Conservation (phyloP, 129 eudicot species). For the Helianthus annuus region DNA sequence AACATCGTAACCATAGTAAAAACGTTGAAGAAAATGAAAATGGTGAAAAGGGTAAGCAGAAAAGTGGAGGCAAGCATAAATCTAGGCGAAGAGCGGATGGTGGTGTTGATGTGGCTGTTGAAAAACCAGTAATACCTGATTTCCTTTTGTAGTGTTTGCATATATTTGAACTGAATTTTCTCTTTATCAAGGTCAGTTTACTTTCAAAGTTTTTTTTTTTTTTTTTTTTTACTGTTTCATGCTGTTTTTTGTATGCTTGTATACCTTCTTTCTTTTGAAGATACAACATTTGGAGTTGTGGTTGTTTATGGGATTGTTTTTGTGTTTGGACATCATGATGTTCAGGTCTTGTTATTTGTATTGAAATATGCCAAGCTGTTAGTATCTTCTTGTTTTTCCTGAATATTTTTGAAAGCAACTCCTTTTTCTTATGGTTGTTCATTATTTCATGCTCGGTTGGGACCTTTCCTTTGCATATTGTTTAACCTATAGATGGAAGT, state of each 20-base stretch:
- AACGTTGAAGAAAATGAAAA: slow-evolving; percentile 35
- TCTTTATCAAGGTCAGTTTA: slow-evolving; percentile 30
- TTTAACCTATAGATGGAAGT: neutral
- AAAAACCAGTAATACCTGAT: slow-evolving; percentile 80
- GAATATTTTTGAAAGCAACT: neutral
- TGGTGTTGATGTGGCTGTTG: slow-evolving; percentile 37
- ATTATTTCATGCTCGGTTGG: neutral
- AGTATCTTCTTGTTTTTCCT: neutral
- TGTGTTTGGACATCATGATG: slow-evolving; percentile 24
- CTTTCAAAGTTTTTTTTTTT: neutral
- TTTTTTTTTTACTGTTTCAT: slow-evolving; percentile 9
- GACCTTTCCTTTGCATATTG: neutral
- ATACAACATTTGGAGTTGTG: slow-evolving; percentile 24
- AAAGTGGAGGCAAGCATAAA: slow-evolving; percentile 57
- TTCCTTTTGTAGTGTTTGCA: slow-evolving; percentile 62
- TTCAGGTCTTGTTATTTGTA: slow-evolving; percentile 2
- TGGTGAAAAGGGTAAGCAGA: slow-evolving; percentile 50
- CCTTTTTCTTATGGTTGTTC: neutral
- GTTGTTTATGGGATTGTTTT: slow-evolving; percentile 16
- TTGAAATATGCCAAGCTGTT: slow-evolving; percentile 6
- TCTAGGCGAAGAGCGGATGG: slow-evolving; percentile 55
- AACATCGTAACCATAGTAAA: slow-evolving; percentile 55
- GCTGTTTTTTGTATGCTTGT: slow-evolving; percentile 23
- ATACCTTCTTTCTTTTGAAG: slow-evolving; percentile 22
- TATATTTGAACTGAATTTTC: slow-evolving; percentile 11